These are phyloP conservation scores for Salvia hispanica DNA, from an alignment of 257 asterid species.

Conservation along the genomic window DNA sequence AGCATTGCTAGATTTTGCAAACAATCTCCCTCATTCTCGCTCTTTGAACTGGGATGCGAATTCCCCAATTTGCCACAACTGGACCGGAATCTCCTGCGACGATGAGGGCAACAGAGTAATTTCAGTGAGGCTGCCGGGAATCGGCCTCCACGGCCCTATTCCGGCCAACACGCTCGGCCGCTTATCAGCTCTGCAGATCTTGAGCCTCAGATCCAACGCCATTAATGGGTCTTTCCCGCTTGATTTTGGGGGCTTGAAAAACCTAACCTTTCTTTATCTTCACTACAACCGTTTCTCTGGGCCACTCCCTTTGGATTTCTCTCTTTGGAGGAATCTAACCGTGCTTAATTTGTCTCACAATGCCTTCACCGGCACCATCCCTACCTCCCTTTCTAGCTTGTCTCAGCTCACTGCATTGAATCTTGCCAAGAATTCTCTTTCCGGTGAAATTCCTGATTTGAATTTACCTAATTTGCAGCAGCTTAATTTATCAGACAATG, in stretches of 20 bases:
- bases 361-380: conserved; percentile 55
- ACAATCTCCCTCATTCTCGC: conserved; percentile 52
- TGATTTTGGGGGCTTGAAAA: conserved; percentile 58
- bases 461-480: conserved; percentile 50
- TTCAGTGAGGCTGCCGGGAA: conserved; percentile 72
- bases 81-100: conserved; percentile 74
- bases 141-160: conserved; percentile 78
- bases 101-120: conserved; percentile 72
- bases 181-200: conserved; percentile 79
- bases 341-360: conserved; percentile 59
- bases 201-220: conserved; percentile 88
- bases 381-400: conserved; percentile 55
- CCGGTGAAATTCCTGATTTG: conserved; percentile 60
- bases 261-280: conserved; percentile 69
- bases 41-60: conserved; percentile 60
- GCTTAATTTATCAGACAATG: conserved; percentile 58
- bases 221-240: conserved; percentile 63
- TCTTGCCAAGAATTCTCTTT: conserved; percentile 61
- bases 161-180: conserved; percentile 66
- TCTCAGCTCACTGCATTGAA: conserved; percentile 47
- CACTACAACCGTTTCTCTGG: conserved; percentile 75
- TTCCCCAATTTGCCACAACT: conserved; percentile 58
- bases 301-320: conserved; percentile 62
- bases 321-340: conserved; percentile 61
- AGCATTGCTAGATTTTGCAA: conserved; percentile 71